phyloP scores from a whole-genome alignment of 208 protist species.

The Perkinsela sp. region DNA sequence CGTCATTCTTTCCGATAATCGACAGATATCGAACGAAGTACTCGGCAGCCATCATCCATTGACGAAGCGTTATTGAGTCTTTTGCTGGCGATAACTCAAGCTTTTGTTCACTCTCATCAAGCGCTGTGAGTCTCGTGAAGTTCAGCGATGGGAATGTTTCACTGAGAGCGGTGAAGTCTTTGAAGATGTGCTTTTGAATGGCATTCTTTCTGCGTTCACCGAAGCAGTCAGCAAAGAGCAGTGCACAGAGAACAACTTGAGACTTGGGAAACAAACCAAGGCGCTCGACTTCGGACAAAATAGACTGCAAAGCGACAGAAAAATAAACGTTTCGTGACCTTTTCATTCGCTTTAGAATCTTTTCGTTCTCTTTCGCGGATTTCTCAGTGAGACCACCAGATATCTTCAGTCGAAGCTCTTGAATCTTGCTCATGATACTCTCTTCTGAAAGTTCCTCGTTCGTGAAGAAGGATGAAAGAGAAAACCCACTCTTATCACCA shows the following conservation, averaged over 20 bases:
- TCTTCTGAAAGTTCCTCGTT: neutral
- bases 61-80: neutral
- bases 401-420: neutral
- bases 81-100: neutral
- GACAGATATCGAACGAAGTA: neutral
- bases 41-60: neutral
- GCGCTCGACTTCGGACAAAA: neutral
- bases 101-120: neutral
- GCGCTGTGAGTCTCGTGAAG: neutral
- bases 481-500: neutral
- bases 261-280: neutral
- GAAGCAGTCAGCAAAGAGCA: conserved; percentile 1
- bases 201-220: neutral
- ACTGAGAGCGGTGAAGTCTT: neutral
- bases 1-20: neutral
- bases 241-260: neutral
- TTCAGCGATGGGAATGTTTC: neutral
- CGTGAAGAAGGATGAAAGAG: neutral
- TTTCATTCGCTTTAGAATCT: neutral
- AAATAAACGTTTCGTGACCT: neutral
- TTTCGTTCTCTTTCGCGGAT: neutral
- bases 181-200: neutral
- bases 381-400: neutral
- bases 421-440: neutral
- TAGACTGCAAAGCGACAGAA: neutral